phyloP scores from a whole-genome alignment of 176 grass and related monocot genomes.

The Pontederia crassipes region DNA sequence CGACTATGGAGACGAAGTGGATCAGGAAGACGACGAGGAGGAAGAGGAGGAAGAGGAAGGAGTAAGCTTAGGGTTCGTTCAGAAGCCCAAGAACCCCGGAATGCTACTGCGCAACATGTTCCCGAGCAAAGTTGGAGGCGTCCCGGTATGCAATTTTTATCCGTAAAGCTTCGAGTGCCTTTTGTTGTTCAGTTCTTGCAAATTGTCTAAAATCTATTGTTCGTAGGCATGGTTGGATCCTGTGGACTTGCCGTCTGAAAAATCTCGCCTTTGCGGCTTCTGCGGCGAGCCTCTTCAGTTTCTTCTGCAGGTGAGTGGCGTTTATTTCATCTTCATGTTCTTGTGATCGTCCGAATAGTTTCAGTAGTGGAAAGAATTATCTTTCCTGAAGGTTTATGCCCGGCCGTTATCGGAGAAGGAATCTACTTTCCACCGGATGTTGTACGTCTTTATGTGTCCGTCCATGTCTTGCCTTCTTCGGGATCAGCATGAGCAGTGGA shows the following conservation, averaged over 20 bases:
- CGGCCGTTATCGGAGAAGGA: slow-evolving; percentile 35
- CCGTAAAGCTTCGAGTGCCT: background rate
- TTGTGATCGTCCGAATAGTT: background rate
- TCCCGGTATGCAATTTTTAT: slow-evolving; percentile 28
- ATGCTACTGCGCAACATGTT: slow-evolving; percentile 68
- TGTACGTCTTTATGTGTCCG: slow-evolving; percentile 82
- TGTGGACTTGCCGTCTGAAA: slow-evolving; percentile 46
- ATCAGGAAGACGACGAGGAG: slow-evolving; percentile 32
- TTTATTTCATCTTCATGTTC: background rate
- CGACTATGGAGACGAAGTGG: slow-evolving; percentile 1
- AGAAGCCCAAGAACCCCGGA: slow-evolving; percentile 40
- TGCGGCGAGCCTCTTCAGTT: slow-evolving; percentile 73
- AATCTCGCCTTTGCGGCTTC: slow-evolving; percentile 43
- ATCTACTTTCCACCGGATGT: slow-evolving; percentile 59
- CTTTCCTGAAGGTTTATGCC: slow-evolving; percentile 50
- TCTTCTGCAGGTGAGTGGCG: slow-evolving; percentile 55
- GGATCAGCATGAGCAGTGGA: slow-evolving; percentile 94
- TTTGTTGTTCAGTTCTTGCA: background rate
- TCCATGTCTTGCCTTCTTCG: slow-evolving; percentile 68
- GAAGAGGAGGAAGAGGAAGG: slow-evolving; percentile 36
- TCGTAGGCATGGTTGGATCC: slow-evolving; percentile 72
- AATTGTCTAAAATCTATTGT: background rate
- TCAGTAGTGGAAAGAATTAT: background rate
- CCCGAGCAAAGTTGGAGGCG: slow-evolving; percentile 71
- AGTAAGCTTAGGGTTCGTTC: slow-evolving; percentile 48